Evolutionary conservation across 2,329 filamentous ascomycete species (phyloP), one percentile per base, ranked within the genome.

Genomic region (Nemania diffusa): DNA sequence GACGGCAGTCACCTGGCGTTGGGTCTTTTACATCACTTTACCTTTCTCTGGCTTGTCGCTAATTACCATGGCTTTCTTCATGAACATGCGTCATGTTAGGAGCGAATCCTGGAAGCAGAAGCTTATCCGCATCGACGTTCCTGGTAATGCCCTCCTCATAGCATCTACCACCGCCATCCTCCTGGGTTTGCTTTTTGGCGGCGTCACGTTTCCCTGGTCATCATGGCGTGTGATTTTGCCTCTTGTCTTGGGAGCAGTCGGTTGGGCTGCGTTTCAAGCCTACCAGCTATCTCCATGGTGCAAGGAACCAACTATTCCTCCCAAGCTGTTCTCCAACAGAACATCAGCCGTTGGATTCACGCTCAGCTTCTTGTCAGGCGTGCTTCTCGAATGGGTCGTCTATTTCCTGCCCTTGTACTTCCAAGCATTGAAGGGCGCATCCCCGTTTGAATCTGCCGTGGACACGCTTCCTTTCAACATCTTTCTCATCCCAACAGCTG

Each of bases 21-120:
- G 79, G 78, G 72, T 75, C 29, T 84, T 84, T 68, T 79, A 73
- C 22, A 37, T 79, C n/a, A 78, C 76, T 56, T 59, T 78, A 1
- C 77, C 76, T 29, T 69, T 77, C 68, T 64, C 74, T 58, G 74
- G 69, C 62, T 27, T 74, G 37, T 26, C 0, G 72, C 15, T 40
- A 3, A 40, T 40, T 13, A 7, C 15, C 11, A 11, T 13, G 9
- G 15, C 34, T 15, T 11, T 40, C 3, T 40, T 40, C 34, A 3
- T 40, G 34, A 7, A 13, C 9, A 7, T 40, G 8, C 9, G 15
- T 7, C 15, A 7, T 15, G 8, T 13, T 7, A 7, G 15, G 9
- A 7, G 15, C 34, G 34, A 40, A 7, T 7, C 15, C 11, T 40
- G 34, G 34, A 40, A 7, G 11, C 9, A 40, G 9, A 13, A 7